Evolutionary conservation across 1,284 basidiomycete genomes (phyloP), one percentile per base, ranked within the genome.

Genomic region (Puccinia sorghi): DNA sequence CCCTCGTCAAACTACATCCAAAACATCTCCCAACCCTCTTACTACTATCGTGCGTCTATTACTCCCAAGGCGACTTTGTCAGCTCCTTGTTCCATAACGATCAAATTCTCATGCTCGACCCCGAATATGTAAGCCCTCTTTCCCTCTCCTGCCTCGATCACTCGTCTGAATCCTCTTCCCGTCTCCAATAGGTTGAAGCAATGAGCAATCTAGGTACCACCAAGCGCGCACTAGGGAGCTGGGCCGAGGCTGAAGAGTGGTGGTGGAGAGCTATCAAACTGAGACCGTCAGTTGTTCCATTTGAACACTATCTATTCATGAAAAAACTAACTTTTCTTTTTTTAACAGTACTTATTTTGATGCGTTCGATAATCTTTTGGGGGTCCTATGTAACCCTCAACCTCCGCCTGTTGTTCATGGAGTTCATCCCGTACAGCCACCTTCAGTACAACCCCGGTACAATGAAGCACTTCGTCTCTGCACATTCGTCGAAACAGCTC

Each of bases 201-300:
- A 87, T 88, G 87, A 85, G 85, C 75, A 89, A 89, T 80, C 86
- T 88, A 54, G 88, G 88, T 6, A 87, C 87, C 9, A 86, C 87
- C 7, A 82, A 87, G 70, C 85, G 86, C 25, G 86, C 86, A 7
- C 82, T 86, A 77, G 83, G 86, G 70, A 82, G 83, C 9, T 83
- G 83, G 79, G 76, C 81, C 7, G 85, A 86, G 57, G 87, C 87
- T 0, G 85, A 87, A 80, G 81, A 80, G 37, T 87, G 86, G 86
- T 87, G 86, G 86, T 85, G 85, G 85, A 84, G 84, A 66, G 87
- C 87, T 11, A 84, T 87, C 67, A 83, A 84, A 66, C 80, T 86
- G 9, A 82, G 85, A 41, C 87, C 87, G 15, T 79, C 41, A 63
- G 76, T 79, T 27, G 25, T 43, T 25, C 17, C 27, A 59, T 52